Base-by-base conservation (phyloP, 176 grass and related monocot genomes). In the Musa itinerans region DNA sequence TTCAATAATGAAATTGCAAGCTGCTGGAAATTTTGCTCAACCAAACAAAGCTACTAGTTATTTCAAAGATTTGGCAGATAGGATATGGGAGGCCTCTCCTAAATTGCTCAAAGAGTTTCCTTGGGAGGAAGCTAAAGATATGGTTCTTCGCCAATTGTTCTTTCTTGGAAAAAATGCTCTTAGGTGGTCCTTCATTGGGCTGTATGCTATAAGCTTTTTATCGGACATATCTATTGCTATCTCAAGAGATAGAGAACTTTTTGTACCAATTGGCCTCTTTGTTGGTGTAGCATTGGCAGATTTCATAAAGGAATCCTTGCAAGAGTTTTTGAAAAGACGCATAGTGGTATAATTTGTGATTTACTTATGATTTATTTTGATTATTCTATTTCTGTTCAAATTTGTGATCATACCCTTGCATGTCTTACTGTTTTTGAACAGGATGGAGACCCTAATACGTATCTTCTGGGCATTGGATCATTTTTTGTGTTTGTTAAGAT, bases 51-150 rank as follows among this genome's bases (percentile, higher is more conserved):
- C 16, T 57, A 57, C 17, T 19, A 55, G 52, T 21, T 27, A 57
- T 23, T 14, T 74, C 52, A 54, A 74, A 4, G 27, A 53, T 9
- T 80, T 80, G n/a, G n/a, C 22, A 64, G 17, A 80, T 24, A 64
- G 22, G 3, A n/a, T 80, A 23, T 20, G 13, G 19, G 20, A 72
- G 78, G 20, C 21, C 55, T 63, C 56, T 52, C 78, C 56, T 8
- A 64, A 72, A 34, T 15, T 15, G 27, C 52, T 80, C 48, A 80
- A 80, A 73, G 69, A 53, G 9, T 80, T 73, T 25, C 78, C 78
- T 64, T 80, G 78, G 78, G 25, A 73, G 14, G 69, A 80, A 53
- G 78, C 78, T 63, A 80, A 73, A 73, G 23, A 80, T 29, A 64
- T 29, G 34, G 69, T 80, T 64, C 1, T 64, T 20, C 48, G 54